phyloP scores from a whole-genome alignment of 768 basidiomycete species.

The Phanerochaete sordida region DNA sequence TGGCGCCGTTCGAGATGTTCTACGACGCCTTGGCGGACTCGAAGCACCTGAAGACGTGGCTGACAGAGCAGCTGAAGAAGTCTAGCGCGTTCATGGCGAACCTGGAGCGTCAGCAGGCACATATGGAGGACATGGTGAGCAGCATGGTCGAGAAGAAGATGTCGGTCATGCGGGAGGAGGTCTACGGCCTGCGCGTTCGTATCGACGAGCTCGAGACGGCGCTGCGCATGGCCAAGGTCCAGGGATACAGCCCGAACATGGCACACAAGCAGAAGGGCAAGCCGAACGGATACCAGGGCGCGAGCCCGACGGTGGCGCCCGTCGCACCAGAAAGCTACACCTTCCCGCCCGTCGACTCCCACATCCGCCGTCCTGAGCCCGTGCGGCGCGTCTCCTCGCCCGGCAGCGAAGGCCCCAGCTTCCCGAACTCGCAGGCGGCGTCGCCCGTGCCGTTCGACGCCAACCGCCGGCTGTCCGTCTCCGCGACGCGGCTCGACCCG shows the following conservation, averaged over 20 bases:
- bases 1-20: constrained; percentile 80
- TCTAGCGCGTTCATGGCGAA: constrained; percentile 53
- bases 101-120: constrained; percentile 67
- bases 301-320: constrained; percentile 7
- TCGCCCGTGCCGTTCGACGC: constrained; percentile 51
- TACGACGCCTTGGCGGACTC: constrained; percentile 84
- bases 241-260: constrained; percentile 21
- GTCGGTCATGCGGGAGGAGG: constrained; percentile 56
- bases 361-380: constrained; percentile 16
- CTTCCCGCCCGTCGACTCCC: constrained; percentile 19
- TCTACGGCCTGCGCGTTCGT: constrained; percentile 53
- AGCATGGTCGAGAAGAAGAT: constrained; percentile 59
- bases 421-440: constrained; percentile 35
- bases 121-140: constrained; percentile 56
- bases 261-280: constrained; percentile 18
- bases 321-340: constrained; percentile 16
- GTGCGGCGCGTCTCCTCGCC: constrained; percentile 28
- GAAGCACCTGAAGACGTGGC: constrained; percentile 73
- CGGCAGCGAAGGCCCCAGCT: constrained; percentile 35
- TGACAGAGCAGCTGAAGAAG: constrained; percentile 68
- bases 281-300: constrained; percentile 17
- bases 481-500: constrained; percentile 48
- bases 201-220: constrained; percentile 67
- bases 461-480: constrained; percentile 43
- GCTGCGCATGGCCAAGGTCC: constrained; percentile 22